Evolutionary conservation across 495 filamentous ascomycete genomes (phyloP).

Genomic region (Acidiella bohemica): DNA sequence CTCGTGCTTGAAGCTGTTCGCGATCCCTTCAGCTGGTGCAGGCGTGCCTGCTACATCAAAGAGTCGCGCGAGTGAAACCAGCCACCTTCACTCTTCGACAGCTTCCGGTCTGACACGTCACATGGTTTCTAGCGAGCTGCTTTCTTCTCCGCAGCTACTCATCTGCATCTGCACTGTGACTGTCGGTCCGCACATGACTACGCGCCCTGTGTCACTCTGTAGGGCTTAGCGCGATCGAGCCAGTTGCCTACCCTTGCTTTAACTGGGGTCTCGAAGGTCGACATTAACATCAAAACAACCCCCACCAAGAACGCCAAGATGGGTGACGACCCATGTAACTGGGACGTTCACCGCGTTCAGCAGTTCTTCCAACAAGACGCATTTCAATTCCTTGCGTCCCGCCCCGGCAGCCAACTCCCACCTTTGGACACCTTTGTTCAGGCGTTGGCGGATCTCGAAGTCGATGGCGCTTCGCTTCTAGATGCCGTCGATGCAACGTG

Average conservation of each 20-base stretch:
- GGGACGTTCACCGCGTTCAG: constrained; percentile 21
- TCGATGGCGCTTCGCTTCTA: constrained; percentile 52
- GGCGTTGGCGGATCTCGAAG: constrained; percentile 41
- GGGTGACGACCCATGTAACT: constrained; percentile 24
- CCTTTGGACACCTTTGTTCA: constrained; percentile 38
- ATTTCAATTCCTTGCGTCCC: constrained; percentile 14
- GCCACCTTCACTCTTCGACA: too few species aligned
- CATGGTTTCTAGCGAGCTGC: too few species aligned
- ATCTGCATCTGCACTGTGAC: too few species aligned
- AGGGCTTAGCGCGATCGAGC: too few species aligned
- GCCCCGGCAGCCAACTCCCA: constrained; percentile 35
- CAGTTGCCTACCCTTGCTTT: too few species aligned
- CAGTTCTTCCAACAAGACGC: constrained; percentile 11
- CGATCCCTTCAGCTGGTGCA: too few species aligned
- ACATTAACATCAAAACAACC: neutral
- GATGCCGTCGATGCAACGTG: constrained; percentile 32
- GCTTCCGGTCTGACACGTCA: too few species aligned
- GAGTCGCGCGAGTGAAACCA: too few species aligned
- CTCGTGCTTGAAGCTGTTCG: too few species aligned
- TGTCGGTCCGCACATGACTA: neutral
- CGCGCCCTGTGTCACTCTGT: neutral
- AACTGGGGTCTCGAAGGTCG: neutral
- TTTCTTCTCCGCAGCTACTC: too few species aligned
- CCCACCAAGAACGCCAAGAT: constrained; percentile 1
- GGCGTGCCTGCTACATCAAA: too few species aligned